Evolutionary conservation across 192 early-diverging fungal species (phyloP).

Genomic region (Coemansia sp.): DNA sequence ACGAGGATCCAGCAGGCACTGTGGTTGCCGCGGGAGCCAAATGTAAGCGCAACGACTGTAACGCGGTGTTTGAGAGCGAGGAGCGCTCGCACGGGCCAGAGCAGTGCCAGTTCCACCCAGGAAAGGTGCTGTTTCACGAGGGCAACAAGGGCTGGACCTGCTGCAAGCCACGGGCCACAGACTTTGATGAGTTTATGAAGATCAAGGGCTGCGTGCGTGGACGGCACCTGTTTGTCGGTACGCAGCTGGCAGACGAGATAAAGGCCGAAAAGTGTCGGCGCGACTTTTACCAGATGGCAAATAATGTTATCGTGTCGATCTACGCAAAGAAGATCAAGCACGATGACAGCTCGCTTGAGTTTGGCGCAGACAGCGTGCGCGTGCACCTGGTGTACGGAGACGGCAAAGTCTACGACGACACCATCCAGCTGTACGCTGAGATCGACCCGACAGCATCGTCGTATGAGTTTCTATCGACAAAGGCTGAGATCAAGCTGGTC

Average conservation of each 20-base stretch:
- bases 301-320: constrained; percentile 80
- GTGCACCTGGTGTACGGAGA: constrained; percentile 80
- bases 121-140: constrained; percentile 93
- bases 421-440: constrained; percentile 65
- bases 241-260: constrained; percentile 19
- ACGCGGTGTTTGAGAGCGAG: constrained; percentile 62
- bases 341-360: constrained; percentile 66
- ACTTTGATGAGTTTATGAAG: constrained; percentile 98
- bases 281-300: constrained; percentile 95
- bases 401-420: constrained; percentile 69
- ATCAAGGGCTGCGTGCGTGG: constrained; percentile 91
- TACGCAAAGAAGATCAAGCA: constrained; percentile 91
- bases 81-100: constrained; percentile 35
- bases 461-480: constrained; percentile 71
- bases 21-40: constrained; percentile 67
- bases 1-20: constrained; percentile 76
- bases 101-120: constrained; percentile 84
- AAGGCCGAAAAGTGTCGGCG: constrained; percentile 63
- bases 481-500: constrained; percentile 72
- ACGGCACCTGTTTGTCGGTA: constrained; percentile 86
- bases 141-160: constrained; percentile 98
- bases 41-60: constrained; percentile 86
- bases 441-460: constrained; percentile 70
- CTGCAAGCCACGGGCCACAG: constrained; percentile 90
- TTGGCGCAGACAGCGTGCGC: constrained; percentile 61